phyloP scores from a whole-genome alignment of 805 yeast species.

The Wickerhamomyces xylosicus region DNA sequence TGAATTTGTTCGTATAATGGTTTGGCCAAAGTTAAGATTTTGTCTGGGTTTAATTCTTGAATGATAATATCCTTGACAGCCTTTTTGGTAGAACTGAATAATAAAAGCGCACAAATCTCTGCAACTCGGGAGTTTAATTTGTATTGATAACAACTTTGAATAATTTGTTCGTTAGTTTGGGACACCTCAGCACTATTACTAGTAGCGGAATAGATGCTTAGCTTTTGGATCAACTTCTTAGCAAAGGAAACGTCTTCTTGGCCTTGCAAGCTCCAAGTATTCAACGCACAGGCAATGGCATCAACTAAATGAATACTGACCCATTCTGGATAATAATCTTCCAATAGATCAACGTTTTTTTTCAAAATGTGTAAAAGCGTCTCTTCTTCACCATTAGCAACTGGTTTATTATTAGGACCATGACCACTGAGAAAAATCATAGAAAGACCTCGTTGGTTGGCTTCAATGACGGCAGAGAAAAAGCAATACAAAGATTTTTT shows the following conservation, averaged over 20 bases:
- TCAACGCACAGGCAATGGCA: slow-evolving; percentile 64
- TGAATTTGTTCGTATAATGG: slow-evolving; percentile 34
- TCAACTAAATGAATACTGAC: slow-evolving; percentile 62
- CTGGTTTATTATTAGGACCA: slow-evolving; percentile 11
- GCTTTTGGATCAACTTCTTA: slow-evolving; percentile 23
- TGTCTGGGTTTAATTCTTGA: slow-evolving; percentile 21
- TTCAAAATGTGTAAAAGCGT: slow-evolving; percentile 51
- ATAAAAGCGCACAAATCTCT: slow-evolving; percentile 63
- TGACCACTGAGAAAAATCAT: slow-evolving; percentile 57
- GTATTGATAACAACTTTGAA: slow-evolving; percentile 40
- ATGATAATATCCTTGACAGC: slow-evolving; percentile 32
- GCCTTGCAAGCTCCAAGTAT: slow-evolving; percentile 54
- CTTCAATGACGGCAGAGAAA: slow-evolving; percentile 56
- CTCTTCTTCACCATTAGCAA: slow-evolving; percentile 7
- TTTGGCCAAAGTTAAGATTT: slow-evolving; percentile 22
- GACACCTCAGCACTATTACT: too few relatives aligned
- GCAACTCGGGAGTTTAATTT: slow-evolving; percentile 57
- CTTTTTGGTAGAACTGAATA: slow-evolving; percentile 46
- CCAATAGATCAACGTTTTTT: slow-evolving; percentile 37
- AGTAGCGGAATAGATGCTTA: too few relatives aligned
- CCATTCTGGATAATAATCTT: slow-evolving; percentile 42
- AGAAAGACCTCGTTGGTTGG: slow-evolving; percentile 71
- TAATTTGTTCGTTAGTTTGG: slow-evolving; percentile 13
- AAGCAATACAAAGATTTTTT: slow-evolving; percentile 51
- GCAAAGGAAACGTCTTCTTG: slow-evolving; percentile 33